Evolutionary conservation across 345 rosid genomes (phyloP).

Genomic region (Eucalyptus erythrocorys): DNA sequence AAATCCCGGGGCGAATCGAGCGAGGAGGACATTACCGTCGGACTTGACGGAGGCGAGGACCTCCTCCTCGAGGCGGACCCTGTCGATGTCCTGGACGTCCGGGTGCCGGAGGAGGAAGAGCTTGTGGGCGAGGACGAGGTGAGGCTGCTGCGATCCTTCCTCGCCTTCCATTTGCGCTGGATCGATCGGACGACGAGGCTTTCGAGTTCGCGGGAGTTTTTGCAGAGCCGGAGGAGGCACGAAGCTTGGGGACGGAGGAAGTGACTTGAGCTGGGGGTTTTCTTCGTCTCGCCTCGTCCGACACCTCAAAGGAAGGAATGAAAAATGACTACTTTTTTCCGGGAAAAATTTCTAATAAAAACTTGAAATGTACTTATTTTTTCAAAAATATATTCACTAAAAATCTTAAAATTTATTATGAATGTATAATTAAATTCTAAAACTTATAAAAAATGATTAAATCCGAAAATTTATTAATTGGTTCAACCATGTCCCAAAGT

Average conservation of each 20-base stretch:
- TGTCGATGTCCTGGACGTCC: constrained; percentile 5
- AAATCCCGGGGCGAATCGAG: neutral
- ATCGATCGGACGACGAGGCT: neutral
- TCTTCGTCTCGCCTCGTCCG: neutral
- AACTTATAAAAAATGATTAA: too few relatives aligned
- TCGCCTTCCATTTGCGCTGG: constrained; percentile 48
- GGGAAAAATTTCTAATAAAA: neutral
- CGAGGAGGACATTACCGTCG: constrained; percentile 23
- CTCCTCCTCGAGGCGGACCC: constrained; percentile 70
- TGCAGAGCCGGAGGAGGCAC: neutral
- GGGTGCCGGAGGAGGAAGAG: constrained; percentile 72
- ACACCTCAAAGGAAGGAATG: neutral
- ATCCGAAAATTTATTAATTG: rapidly evolving
- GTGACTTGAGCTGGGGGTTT: neutral
- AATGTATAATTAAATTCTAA: rapidly evolving
- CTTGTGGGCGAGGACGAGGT: constrained; percentile 73
- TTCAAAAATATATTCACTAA: too few relatives aligned
- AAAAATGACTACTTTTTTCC: neutral
- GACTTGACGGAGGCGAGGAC: constrained; percentile 60
- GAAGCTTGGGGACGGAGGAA: neutral
- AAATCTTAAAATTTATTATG: too few relatives aligned
- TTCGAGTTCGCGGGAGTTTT: neutral
- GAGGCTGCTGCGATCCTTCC: constrained; percentile 83
- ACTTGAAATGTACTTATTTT: too few relatives aligned
- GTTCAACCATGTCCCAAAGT: too few relatives aligned